A percentile compares a stretch with the other conserved stretches of the same genome.
These are phyloP conservation scores for Epichloe hybrida DNA, from an alignment of 2,329 filamentous ascomycete genomes.

Conservation along the genomic window DNA sequence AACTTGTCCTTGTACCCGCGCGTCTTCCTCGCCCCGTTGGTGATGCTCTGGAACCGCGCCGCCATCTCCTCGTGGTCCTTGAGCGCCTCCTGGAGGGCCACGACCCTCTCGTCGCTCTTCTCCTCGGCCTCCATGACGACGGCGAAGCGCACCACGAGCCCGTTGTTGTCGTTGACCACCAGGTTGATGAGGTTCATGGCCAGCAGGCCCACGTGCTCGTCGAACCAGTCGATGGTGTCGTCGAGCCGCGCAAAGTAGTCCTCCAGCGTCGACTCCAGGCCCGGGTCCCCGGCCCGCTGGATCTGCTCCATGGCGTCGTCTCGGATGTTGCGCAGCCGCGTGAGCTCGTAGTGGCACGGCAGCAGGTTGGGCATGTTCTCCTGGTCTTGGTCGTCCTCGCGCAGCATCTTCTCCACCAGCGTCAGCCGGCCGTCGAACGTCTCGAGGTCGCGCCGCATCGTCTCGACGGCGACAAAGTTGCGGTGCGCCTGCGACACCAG, in stretches of 20 bases:
- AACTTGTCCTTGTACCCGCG: slow-evolving; percentile 97
- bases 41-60: slow-evolving; percentile 86
- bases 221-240: slow-evolving; percentile 83
- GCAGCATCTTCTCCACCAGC: slow-evolving; percentile 64
- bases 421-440: slow-evolving; percentile 68
- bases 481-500: slow-evolving; percentile 85
- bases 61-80: slow-evolving; percentile 94
- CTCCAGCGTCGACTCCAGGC: slow-evolving; percentile 68
- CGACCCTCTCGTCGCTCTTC: slow-evolving; percentile 84
- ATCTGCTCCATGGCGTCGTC: slow-evolving; percentile 98
- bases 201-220: slow-evolving; percentile 80
- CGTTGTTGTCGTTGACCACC: slow-evolving; percentile 74
- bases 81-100: slow-evolving; percentile 85
- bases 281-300: slow-evolving; percentile 56
- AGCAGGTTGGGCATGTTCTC: slow-evolving; percentile 89
- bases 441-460: slow-evolving; percentile 84
- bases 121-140: slow-evolving; percentile 92
- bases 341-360: slow-evolving; percentile 82
- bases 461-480: slow-evolving; percentile 88
- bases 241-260: slow-evolving; percentile 84
- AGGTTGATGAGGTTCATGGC: slow-evolving; percentile 84
- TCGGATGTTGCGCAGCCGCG: slow-evolving; percentile 79
- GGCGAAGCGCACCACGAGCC: slow-evolving; percentile 80
- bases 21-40: slow-evolving; percentile 79
- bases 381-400: slow-evolving; percentile 69